phyloP scores from a whole-genome alignment of 1,284 basidiomycete genomes.

The Pseudozyma hubeiensis region DNA sequence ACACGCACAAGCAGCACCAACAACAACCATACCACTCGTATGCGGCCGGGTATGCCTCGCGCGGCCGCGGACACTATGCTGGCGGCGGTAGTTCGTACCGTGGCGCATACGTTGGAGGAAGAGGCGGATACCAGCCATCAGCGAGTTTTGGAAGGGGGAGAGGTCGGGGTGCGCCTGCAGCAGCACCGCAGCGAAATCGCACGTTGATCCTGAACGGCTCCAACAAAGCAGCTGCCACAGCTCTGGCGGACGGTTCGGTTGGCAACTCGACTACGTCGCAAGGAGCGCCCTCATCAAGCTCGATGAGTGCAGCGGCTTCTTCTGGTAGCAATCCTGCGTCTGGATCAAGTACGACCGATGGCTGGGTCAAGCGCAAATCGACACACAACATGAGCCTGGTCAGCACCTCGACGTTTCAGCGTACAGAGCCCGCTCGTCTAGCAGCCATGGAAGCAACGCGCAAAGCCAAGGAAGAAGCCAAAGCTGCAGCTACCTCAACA shows the following conservation, averaged over 20 bases:
- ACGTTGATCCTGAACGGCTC: conserved; percentile 47
- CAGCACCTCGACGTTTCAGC: conserved; percentile 52
- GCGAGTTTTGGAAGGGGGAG: conserved; percentile 18
- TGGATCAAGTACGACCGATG: conserved; percentile 11
- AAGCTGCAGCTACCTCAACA: conserved; percentile 7
- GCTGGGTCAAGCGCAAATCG: conserved; percentile 63
- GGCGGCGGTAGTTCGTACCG: conserved; percentile 16
- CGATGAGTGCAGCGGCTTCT: neutral
- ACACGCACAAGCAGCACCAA: conserved; percentile 44
- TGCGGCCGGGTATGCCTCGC: conserved; percentile 6
- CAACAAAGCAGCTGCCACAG: neutral
- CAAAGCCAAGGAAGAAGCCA: conserved; percentile 41
- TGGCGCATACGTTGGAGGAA: conserved; percentile 7
- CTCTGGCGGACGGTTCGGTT: neutral
- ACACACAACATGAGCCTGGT: conserved; percentile 63
- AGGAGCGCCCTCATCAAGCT: too few species aligned
- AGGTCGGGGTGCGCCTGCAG: conserved; percentile 24
- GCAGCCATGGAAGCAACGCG: conserved; percentile 55
- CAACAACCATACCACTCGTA: conserved; percentile 15
- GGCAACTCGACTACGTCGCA: neutral
- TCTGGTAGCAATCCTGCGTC: neutral
- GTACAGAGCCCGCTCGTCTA: conserved; percentile 59
- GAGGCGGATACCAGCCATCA: conserved; percentile 16
- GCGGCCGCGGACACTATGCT: conserved; percentile 21
- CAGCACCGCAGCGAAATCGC: conserved; percentile 38